phyloP scores from a whole-genome alignment of 331 rosid genomes.

The Quercus tomentella region DNA sequence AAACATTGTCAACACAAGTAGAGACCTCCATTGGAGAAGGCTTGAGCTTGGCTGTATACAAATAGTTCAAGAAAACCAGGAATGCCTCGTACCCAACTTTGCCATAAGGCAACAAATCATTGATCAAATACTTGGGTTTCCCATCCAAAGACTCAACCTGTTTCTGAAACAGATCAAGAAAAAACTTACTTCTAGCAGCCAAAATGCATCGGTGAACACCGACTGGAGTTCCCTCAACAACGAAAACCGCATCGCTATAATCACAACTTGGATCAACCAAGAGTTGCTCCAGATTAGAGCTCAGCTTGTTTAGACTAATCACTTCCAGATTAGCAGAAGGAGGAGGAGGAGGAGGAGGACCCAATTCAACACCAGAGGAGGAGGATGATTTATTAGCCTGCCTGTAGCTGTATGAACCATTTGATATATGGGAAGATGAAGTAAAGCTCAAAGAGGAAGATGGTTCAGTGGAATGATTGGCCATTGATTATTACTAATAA shows the following conservation, averaged over 20 bases:
- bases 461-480: slow-evolving; percentile 57
- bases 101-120: slow-evolving; percentile 47
- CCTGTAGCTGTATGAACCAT: slow-evolving; percentile 47
- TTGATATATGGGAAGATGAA: slow-evolving; percentile 66
- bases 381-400: slow-evolving; percentile 39
- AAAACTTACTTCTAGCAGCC: slow-evolving; percentile 46
- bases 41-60: slow-evolving; percentile 48
- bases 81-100: slow-evolving; percentile 47
- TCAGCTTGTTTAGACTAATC: slow-evolving; percentile 47
- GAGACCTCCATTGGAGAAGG: slow-evolving; percentile 46
- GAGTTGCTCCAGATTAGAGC: slow-evolving; percentile 43
- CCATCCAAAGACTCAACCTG: slow-evolving; percentile 24
- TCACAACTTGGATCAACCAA: slow-evolving; percentile 37
- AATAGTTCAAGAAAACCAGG: slow-evolving; percentile 40
- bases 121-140: slow-evolving; percentile 27
- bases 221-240: slow-evolving; percentile 40
- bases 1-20: slow-evolving; percentile 40
- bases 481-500: slow-evolving; percentile 34
- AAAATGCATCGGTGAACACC: slow-evolving; percentile 51
- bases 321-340: slow-evolving; percentile 54
- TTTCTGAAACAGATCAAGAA: slow-evolving; percentile 35
- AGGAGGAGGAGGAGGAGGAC: slow-evolving; percentile 5
- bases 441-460: slow-evolving; percentile 88
- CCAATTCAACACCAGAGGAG: slow-evolving; percentile 35
- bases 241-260: slow-evolving; percentile 45